Evolutionary conservation across 1,139 yeast genomes (phyloP), one percentile per base, ranked within the genome.

Genomic region (Nematodospora anomalae): DNA sequence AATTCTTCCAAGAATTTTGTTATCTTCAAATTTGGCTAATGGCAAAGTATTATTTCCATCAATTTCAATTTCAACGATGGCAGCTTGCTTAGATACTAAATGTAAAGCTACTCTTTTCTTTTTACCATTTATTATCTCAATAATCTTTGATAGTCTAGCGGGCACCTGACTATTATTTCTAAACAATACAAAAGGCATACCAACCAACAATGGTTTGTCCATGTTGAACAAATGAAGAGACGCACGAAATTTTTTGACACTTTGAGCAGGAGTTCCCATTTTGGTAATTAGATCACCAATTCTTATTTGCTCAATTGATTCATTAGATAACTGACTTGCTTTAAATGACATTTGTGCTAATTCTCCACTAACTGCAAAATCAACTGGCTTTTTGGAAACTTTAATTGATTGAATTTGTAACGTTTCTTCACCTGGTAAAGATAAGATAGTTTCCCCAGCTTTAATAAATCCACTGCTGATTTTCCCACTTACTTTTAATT

Each of bases 91-190:
- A 3, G 94, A 79, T 11, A 81, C 76, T 45, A 90, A 62, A 58
- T 88, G 96, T 53, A 79, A 77, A 28, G 81, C 76, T 54, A 73
- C 80, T 53, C 74, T 80, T 60, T 78, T 63, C 45, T 58, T 66
- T 32, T 47, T 51, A 22, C 51, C 45, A 30, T 50, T 50, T 21
- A 51, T 72, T 12, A 80, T 58, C 10, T 77, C 70, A 4, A 80
- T 49, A 32, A 90, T 73, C 46, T 76, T 76, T 26, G 72, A 54
- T 21, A 90, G 64, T 49, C 83, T 76, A 3, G 90, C 92, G 3
- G 95, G 89, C 27, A 79, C 78, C 40, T 84, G 84, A 31, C 81
- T 73, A 40, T 88, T 83, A 46, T 95, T 95, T 47, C 95, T 75
- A 62, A 90, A 90, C 36, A 89, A 59, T 28, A 90, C 79, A 48